Conservation (phyloP, 108 stramenopile species). For the Nitzschia sp. region DNA sequence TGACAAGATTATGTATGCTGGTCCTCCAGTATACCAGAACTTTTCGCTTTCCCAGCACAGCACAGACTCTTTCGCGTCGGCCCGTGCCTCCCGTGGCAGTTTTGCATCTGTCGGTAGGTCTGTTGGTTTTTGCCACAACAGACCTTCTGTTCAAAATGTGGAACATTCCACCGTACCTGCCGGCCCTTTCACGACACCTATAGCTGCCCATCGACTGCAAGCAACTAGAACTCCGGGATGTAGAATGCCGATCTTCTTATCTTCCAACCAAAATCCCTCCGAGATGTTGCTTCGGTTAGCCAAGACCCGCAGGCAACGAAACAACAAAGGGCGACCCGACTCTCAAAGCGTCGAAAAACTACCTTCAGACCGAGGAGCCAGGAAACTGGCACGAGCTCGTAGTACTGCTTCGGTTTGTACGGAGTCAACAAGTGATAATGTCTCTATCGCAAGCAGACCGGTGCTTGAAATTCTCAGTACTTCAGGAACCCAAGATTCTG, state of each 20-base stretch:
- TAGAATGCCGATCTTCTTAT: not conserved
- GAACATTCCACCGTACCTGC: not conserved
- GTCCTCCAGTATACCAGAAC: slow-evolving; percentile 13
- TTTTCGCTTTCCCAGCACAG: slow-evolving; percentile 5
- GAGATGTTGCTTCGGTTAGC: not conserved
- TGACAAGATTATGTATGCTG: not conserved
- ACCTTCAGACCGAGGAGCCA: not conserved
- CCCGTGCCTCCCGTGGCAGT: not conserved
- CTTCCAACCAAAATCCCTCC: not conserved
- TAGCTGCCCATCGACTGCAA: not conserved
- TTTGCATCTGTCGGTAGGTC: not conserved
- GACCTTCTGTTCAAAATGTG: not conserved
- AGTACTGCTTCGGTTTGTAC: not conserved
- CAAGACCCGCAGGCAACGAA: not conserved
- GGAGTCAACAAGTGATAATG: not conserved
- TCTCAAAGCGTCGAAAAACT: not conserved
- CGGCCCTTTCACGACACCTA: not conserved
- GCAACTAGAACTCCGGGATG: not conserved
- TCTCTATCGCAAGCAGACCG: not conserved
- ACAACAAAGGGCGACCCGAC: too few relatives aligned
- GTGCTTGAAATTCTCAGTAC: slow-evolving; percentile 1
- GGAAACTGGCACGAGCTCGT: not conserved
- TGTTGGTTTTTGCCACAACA: not conserved
- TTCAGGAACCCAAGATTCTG: slow-evolving; percentile 5
- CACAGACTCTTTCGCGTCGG: not conserved